These are phyloP conservation scores for Colletotrichum sp. DNA, from an alignment of 2,329 filamentous ascomycete genomes.

Conservation along the genomic window DNA sequence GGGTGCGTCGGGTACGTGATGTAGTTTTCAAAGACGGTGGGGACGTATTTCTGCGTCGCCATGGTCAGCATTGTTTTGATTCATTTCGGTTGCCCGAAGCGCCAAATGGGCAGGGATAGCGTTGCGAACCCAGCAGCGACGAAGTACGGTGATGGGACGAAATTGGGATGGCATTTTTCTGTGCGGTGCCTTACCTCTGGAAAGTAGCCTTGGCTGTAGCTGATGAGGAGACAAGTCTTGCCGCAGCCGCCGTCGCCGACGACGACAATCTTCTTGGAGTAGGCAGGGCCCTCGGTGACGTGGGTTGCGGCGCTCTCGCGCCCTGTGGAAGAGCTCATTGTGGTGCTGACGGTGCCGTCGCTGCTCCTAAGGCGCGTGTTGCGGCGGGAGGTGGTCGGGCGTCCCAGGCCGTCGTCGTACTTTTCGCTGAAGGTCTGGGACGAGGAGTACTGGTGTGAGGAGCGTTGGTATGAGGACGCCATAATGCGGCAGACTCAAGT, in stretches of 20 bases:
- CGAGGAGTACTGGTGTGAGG: slow-evolving; percentile 48
- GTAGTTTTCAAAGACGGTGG: slow-evolving; percentile 99
- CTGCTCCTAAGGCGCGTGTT: slow-evolving; percentile 72
- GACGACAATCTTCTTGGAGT: slow-evolving; percentile 99
- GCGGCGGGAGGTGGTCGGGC: slow-evolving; percentile 36
- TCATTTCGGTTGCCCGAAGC: background rate
- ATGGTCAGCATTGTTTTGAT: slow-evolving; percentile 11
- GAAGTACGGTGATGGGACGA: background rate
- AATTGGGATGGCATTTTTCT: background rate
- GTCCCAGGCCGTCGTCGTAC: slow-evolving; percentile 38
- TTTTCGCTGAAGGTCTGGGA: slow-evolving; percentile 43
- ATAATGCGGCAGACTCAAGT: slow-evolving; percentile 36
- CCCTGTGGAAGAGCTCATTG: slow-evolving; percentile 76
- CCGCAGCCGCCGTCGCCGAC: slow-evolving; percentile 98
- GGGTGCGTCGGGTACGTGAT: slow-evolving; percentile 95
- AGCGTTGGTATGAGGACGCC: slow-evolving; percentile 58
- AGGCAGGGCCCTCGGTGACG: slow-evolving; percentile 88
- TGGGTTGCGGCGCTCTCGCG: slow-evolving; percentile 82
- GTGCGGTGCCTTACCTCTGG: slow-evolving; percentile 78
- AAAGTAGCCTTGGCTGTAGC: slow-evolving; percentile 98
- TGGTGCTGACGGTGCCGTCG: slow-evolving; percentile 89
- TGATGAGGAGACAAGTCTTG: slow-evolving; percentile 98
- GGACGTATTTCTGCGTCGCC: slow-evolving; percentile 88
- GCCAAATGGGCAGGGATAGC: background rate
- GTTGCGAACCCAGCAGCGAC: background rate